phyloP scores from a whole-genome alignment of 1,284 basidiomycete species.

The Sanghuangporus baumii region DNA sequence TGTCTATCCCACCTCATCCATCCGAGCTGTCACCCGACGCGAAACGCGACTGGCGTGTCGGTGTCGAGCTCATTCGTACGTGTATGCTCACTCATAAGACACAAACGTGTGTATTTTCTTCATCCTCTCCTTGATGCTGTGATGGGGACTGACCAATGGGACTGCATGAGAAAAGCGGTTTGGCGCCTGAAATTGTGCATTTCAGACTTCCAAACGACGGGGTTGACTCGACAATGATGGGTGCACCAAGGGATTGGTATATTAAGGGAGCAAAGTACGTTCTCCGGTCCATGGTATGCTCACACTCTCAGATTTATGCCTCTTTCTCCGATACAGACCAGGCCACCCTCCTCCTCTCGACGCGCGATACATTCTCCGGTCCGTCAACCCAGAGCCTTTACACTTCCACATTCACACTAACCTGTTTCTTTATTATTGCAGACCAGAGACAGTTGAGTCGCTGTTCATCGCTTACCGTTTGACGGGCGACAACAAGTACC shows the following conservation, averaged over 20 bases:
- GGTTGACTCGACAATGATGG: slow-evolving; percentile 29
- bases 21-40: slow-evolving; percentile 51
- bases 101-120: slow-evolving; percentile 54
- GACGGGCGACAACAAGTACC: slow-evolving; percentile 79
- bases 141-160: not conserved
- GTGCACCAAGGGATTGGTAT: slow-evolving; percentile 69
- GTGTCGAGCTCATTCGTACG: slow-evolving; percentile 77
- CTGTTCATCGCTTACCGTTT: slow-evolving; percentile 85
- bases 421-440: slow-evolving; percentile 25
- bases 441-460: slow-evolving; percentile 93
- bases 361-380: slow-evolving; percentile 87
- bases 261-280: slow-evolving; percentile 71
- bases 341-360: slow-evolving; percentile 59
- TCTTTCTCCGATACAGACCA: slow-evolving; percentile 30
- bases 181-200: slow-evolving; percentile 81
- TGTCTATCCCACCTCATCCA: slow-evolving; percentile 57
- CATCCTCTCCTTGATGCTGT: not conserved
- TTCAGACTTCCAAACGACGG: slow-evolving; percentile 58
- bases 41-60: slow-evolving; percentile 76
- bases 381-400: slow-evolving; percentile 19
- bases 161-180: slow-evolving; percentile 44
- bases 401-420: slow-evolving; percentile 5
- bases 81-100: slow-evolving; percentile 89
- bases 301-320: not conserved
- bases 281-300: not conserved